phyloP scores from a whole-genome alignment of 192 early-diverging fungal species.

The Coemansia sp. region DNA sequence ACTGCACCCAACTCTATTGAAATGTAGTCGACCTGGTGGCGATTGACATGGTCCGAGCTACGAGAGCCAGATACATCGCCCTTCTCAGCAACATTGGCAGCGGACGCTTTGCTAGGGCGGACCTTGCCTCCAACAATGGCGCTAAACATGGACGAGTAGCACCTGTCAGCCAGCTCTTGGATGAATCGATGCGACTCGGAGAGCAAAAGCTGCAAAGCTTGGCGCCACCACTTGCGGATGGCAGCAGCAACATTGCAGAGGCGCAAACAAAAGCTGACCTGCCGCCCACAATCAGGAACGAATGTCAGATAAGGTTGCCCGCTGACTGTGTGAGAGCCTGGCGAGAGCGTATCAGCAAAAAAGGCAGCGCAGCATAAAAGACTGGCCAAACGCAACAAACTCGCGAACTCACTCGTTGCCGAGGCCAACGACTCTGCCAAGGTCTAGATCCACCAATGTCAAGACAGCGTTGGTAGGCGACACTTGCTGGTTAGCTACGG shows the following conservation, averaged over 20 bases:
- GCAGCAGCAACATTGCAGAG: constrained; percentile 24
- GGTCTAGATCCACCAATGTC: neutral
- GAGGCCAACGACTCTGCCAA: neutral
- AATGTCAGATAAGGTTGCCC: constrained; percentile 17
- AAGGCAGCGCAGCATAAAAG: neutral
- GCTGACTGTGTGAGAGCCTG: constrained; percentile 9
- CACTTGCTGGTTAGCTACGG: constrained; percentile 14
- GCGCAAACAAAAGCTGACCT: constrained; percentile 19
- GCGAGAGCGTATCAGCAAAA: neutral
- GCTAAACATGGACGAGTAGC: constrained; percentile 46
- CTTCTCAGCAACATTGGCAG: constrained; percentile 11
- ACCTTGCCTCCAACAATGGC: constrained; percentile 44
- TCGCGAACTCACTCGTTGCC: constrained; percentile 29
- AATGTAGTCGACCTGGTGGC: neutral
- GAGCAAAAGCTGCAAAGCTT: constrained; percentile 16
- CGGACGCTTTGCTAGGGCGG: constrained; percentile 2
- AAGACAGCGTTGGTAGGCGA: constrained; percentile 1
- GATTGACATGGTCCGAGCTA: neutral
- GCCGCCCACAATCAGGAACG: constrained; percentile 16
- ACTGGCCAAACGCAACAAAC: constrained; percentile 14
- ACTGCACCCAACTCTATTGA: constrained; percentile 1
- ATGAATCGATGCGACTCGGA: constrained; percentile 22
- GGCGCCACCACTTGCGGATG: constrained; percentile 34
- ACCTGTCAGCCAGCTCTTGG: constrained; percentile 25
- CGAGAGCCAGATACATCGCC: neutral